Evolutionary conservation across 345 rosid genomes (phyloP).

Genomic region (Ceriops decandra): DNA sequence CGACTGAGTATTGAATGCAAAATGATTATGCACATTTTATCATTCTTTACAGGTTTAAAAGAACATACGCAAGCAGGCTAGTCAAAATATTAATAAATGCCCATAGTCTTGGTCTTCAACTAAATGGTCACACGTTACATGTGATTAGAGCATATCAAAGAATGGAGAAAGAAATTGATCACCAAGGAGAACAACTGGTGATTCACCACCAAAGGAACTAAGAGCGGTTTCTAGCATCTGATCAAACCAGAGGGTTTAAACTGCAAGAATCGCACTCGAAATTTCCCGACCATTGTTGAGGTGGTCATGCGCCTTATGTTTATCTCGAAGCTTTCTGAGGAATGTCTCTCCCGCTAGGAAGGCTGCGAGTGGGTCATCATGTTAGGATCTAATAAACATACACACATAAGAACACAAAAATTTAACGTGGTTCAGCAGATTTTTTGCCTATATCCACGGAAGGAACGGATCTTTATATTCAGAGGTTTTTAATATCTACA

Average conservation of each 20-base stretch:
- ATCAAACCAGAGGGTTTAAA: slow-evolving; percentile 90
- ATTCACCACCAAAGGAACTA: slow-evolving; percentile 40
- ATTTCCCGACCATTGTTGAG: slow-evolving; percentile 69
- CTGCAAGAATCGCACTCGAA: slow-evolving; percentile 79
- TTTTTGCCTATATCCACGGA: too few species aligned
- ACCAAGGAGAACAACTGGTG: slow-evolving; percentile 87
- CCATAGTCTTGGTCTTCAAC: background rate
- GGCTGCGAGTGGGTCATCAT: slow-evolving; percentile 77
- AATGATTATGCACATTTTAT: background rate
- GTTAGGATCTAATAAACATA: too few species aligned
- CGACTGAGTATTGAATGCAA: slow-evolving; percentile 3
- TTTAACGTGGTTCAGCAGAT: too few species aligned
- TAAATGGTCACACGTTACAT: background rate
- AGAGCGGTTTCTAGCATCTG: slow-evolving; percentile 71
- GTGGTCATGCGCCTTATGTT: slow-evolving; percentile 62
- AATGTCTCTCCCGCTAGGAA: slow-evolving; percentile 77
- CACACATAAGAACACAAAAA: too few species aligned
- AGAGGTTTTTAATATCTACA: too few species aligned
- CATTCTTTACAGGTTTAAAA: too few species aligned
- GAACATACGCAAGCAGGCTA: too few species aligned
- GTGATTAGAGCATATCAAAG: background rate
- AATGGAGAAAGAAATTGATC: slow-evolving; percentile 17
- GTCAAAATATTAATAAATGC: too few species aligned
- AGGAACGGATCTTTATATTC: too few species aligned
- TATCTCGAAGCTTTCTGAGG: slow-evolving; percentile 64